Evolutionary conservation across 805 yeast species (phyloP).

Genomic region (Saturnispora ahearnii): DNA sequence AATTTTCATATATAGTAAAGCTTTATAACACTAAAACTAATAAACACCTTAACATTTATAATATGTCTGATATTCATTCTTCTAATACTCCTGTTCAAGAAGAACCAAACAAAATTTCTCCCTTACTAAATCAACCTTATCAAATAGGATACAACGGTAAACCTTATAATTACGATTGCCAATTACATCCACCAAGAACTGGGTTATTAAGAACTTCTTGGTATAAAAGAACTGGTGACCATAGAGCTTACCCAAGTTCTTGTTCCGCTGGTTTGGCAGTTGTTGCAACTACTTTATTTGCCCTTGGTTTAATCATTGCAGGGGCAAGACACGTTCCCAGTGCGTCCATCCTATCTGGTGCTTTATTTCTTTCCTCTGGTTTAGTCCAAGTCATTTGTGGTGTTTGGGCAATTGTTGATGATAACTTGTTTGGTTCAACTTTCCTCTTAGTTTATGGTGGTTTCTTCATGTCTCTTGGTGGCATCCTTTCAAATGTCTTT

Average conservation of each 20-base stretch:
- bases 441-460: slow-evolving; percentile 39
- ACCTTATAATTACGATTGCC: slow-evolving; percentile 16
- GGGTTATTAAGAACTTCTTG: slow-evolving; percentile 34
- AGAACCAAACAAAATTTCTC: slow-evolving; percentile 8
- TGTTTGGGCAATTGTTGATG: slow-evolving; percentile 39
- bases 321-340: slow-evolving; percentile 36
- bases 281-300: slow-evolving; percentile 39
- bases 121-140: slow-evolving; percentile 6
- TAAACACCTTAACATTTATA: neutral
- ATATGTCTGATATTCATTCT: slow-evolving; percentile 20
- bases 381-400: slow-evolving; percentile 41
- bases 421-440: slow-evolving; percentile 41
- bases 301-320: slow-evolving; percentile 35
- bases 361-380: slow-evolving; percentile 41
- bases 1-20: neutral
- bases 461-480: slow-evolving; percentile 40
- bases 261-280: slow-evolving; percentile 42
- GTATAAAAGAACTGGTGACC: slow-evolving; percentile 33
- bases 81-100: slow-evolving; percentile 22
- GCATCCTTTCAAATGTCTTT: slow-evolving; percentile 33
- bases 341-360: slow-evolving; percentile 35
- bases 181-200: slow-evolving; percentile 33
- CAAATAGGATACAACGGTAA: slow-evolving; percentile 7
- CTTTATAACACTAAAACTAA: neutral
- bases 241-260: slow-evolving; percentile 40